Conservation (phyloP, 352 stramenopile species). For the Blastocystis sp. region DNA sequence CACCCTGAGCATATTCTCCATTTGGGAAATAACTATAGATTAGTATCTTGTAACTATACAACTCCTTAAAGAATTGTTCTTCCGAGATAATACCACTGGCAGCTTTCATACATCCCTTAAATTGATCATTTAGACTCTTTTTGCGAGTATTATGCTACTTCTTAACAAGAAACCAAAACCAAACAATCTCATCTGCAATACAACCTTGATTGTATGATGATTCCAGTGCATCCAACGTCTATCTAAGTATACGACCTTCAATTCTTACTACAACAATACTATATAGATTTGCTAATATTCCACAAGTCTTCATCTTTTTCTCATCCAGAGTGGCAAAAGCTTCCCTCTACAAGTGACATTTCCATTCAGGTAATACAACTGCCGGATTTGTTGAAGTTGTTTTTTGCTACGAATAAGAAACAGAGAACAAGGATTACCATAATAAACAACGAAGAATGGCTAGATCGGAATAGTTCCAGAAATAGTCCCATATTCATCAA, state of each 20-base stretch:
- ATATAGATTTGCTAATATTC: constrained; percentile 38
- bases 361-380: not conserved
- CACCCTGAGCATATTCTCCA: constrained; percentile 22
- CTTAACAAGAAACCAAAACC: not conserved
- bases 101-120: constrained; percentile 43
- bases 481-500: not conserved
- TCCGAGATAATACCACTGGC: constrained; percentile 40
- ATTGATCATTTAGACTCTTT: constrained; percentile 17
- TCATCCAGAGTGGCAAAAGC: not conserved
- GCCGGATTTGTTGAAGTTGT: not conserved
- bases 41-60: not conserved
- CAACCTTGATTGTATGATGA: not conserved
- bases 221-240: constrained; percentile 51
- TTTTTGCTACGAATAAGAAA: constrained; percentile 7
- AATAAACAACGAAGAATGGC: not conserved
- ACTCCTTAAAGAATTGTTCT: constrained; percentile 60
- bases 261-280: constrained; percentile 43
- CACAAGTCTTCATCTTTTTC: constrained; percentile 29
- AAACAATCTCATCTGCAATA: not conserved
- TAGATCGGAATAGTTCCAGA: not conserved
- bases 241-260: not conserved
- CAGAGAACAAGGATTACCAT: not conserved
- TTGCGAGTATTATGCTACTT: not conserved
- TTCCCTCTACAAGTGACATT: not conserved
- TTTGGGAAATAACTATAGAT: constrained; percentile 35